phyloP scores from a whole-genome alignment of 176 grass and related monocot genomes.

The Urochloa ruziziensis region DNA sequence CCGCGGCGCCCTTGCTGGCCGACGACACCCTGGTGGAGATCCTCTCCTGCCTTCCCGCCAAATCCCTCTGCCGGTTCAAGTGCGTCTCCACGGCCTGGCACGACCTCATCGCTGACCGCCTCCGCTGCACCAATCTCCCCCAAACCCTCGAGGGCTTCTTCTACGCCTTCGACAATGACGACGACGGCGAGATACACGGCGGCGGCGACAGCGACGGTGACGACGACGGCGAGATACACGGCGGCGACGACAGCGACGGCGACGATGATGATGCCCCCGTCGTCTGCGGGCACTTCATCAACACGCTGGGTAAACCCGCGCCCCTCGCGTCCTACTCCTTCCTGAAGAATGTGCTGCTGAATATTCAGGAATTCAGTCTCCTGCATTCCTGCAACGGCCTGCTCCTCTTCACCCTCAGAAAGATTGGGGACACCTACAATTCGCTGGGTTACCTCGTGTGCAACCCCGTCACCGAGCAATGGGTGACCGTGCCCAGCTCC shows the following conservation, averaged over 20 bases:
- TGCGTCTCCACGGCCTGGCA: not conserved
- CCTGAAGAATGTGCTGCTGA: not conserved
- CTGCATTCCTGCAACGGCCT: not conserved
- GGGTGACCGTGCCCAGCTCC: not conserved
- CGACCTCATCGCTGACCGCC: not conserved
- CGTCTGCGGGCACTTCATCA: not conserved
- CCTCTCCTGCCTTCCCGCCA: not conserved
- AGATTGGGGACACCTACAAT: not conserved
- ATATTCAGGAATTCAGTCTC: not conserved
- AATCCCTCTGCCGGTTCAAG: slow-evolving; percentile 5
- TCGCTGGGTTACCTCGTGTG: not conserved
- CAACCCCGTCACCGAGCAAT: slow-evolving; percentile 2
- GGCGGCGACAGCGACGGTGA: not conserved
- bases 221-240: not conserved
- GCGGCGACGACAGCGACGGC: not conserved
- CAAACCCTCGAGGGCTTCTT: not conserved
- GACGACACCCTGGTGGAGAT: not conserved
- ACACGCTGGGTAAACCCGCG: too few relatives aligned
- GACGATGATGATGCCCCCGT: not conserved
- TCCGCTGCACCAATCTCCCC: not conserved
- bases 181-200: not conserved
- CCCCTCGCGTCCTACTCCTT: not conserved
- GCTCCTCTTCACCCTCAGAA: not conserved
- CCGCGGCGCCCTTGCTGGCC: not conserved
- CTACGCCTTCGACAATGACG: not conserved